phyloP scores from a whole-genome alignment of 1,284 basidiomycete species.

The Sporisorium graminicola region DNA sequence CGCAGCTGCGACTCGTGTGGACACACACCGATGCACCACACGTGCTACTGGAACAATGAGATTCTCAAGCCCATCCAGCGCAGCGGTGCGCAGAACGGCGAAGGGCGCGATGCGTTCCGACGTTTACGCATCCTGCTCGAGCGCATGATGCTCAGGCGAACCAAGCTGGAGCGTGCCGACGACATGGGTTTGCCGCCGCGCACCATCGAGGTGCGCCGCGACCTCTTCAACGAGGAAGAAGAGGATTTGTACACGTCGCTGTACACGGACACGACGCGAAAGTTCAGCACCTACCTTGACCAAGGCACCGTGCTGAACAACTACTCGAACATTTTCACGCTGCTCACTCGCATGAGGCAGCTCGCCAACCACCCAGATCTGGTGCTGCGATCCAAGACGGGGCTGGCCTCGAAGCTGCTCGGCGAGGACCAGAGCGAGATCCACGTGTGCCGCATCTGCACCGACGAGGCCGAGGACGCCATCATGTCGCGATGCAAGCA shows the following conservation, averaged over 20 bases:
- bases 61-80: conserved; percentile 68
- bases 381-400: conserved; percentile 86
- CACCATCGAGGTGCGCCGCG: conserved; percentile 87
- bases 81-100: conserved; percentile 59
- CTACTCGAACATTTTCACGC: conserved; percentile 72
- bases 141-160: conserved; percentile 89
- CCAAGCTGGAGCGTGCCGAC: conserved; percentile 90
- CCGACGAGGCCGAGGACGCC: conserved; percentile 96
- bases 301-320: conserved; percentile 80
- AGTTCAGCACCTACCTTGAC: conserved; percentile 90
- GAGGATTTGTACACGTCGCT: conserved; percentile 94
- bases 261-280: conserved; percentile 91
- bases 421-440: conserved; percentile 64
- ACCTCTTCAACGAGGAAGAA: conserved; percentile 96
- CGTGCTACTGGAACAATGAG: conserved; percentile 72
- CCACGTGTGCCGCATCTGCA: conserved; percentile 85
- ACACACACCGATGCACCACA: conserved; percentile 94
- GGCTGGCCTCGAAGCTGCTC: conserved; percentile 56
- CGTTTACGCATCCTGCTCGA: conserved; percentile 79
- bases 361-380: conserved; percentile 80
- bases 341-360: conserved; percentile 69
- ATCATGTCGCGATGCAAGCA: conserved; percentile 88
- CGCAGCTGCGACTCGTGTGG: conserved; percentile 88
- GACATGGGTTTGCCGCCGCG: conserved; percentile 97
- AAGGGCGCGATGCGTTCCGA: conserved; percentile 64